These are phyloP conservation scores for Kandelia obovata DNA, from an alignment of 345 rosid species.

Conservation along the genomic window DNA sequence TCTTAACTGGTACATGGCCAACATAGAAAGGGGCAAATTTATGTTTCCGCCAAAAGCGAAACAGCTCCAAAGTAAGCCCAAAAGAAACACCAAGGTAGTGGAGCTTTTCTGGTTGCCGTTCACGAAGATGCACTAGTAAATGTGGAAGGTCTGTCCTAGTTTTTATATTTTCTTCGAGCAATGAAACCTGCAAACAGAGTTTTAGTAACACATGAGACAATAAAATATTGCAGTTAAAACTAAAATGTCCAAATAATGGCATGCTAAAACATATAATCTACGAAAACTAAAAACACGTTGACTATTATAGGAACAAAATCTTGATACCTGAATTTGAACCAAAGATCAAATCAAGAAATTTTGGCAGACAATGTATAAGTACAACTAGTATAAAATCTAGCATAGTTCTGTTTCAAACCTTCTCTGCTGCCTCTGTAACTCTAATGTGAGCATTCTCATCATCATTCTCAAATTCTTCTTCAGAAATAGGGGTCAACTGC, in stretches of 20 bases:
- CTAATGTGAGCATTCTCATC: constrained; percentile 44
- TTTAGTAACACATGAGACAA: neutral
- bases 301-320: no score
- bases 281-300: no score
- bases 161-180: constrained; percentile 78
- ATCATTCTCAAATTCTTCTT: constrained; percentile 45
- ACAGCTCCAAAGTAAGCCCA: constrained; percentile 94
- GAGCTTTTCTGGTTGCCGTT: constrained; percentile 77
- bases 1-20: constrained; percentile 75
- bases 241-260: neutral
- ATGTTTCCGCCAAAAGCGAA: constrained; percentile 90
- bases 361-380: neutral
- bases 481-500: constrained; percentile 66
- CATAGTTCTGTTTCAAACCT: constrained; percentile 44
- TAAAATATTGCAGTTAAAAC: neutral
- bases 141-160: constrained; percentile 86
- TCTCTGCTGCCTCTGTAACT: constrained; percentile 82
- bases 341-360: neutral
- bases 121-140: constrained; percentile 69
- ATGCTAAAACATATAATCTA: neutral
- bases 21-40: constrained; percentile 89
- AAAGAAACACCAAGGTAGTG: constrained; percentile 94
- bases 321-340: neutral
- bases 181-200: constrained; percentile 55
- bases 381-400: neutral